A percentile compares a stretch with the other conserved stretches of the same genome.
phyloP scores from a whole-genome alignment of 305 asterid species.

The Fraxinus baroniana region DNA sequence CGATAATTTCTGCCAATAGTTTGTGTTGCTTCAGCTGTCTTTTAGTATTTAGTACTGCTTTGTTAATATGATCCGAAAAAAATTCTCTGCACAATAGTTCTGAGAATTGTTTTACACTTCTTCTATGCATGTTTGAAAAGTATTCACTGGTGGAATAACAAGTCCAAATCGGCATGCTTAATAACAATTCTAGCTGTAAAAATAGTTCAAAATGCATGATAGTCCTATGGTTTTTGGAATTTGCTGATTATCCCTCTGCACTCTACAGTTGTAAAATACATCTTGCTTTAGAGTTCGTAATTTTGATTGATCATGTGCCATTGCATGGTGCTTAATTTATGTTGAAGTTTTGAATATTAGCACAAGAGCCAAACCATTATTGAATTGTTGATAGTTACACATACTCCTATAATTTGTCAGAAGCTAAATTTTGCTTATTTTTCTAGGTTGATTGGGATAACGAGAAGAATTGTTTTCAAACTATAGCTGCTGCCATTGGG shows the following conservation, averaged over 20 bases:
- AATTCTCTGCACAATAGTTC: not conserved
- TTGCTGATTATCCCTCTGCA: not conserved
- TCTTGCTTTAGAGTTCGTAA: not conserved
- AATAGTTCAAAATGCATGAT: not conserved
- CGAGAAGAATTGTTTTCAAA: constrained; percentile 64
- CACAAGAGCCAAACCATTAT: constrained; percentile 5
- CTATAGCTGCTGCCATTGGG: constrained; percentile 93
- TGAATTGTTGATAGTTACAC: constrained; percentile 5
- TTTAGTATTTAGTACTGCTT: not conserved
- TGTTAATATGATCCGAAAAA: not conserved
- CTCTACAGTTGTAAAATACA: not conserved
- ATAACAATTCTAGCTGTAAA: not conserved
- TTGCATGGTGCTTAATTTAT: constrained; percentile 11
- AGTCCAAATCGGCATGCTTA: not conserved
- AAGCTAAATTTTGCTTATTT: constrained; percentile 16
- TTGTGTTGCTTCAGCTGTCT: not conserved
- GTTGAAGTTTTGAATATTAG: constrained; percentile 2
- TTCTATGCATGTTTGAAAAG: not conserved
- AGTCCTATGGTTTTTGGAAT: not conserved
- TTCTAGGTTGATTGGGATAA: constrained; percentile 86
- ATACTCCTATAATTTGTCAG: constrained; percentile 4
- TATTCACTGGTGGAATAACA: not conserved
- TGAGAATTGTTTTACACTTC: not conserved
- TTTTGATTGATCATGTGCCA: not conserved
- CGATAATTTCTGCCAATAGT: not conserved